Evolutionary conservation across 148 eudicot genomes (phyloP).

Genomic region (Rhododendron henanense): DNA sequence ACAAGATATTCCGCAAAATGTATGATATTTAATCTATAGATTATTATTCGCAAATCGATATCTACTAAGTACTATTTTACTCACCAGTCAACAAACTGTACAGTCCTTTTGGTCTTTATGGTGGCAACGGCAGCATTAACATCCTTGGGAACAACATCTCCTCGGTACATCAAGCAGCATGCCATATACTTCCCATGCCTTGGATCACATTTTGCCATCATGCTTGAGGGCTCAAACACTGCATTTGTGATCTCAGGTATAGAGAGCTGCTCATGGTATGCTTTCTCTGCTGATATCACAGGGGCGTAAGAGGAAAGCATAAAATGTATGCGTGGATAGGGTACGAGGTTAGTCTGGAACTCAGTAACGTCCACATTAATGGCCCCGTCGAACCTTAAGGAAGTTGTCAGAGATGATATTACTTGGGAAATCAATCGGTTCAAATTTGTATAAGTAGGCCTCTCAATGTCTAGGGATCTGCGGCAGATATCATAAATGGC

Average conservation of each 20-base stretch:
- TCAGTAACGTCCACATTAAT: conserved; percentile 58
- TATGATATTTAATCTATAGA: background rate
- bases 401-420: conserved; percentile 58
- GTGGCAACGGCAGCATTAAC: conserved; percentile 61
- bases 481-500: conserved; percentile 62
- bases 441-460: conserved; percentile 55
- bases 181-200: conserved; percentile 69
- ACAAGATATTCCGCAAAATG: background rate
- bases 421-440: conserved; percentile 55
- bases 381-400: conserved; percentile 62
- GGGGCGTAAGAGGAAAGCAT: conserved; percentile 71
- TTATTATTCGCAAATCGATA: background rate
- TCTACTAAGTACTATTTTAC: background rate
- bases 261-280: conserved; percentile 55
- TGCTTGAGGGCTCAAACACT: conserved; percentile 57
- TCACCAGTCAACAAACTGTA: conserved; percentile 70
- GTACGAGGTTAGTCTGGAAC: conserved; percentile 66
- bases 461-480: conserved; percentile 54
- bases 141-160: conserved; percentile 64
- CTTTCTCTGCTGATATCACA: conserved; percentile 56
- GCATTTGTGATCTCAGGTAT: conserved; percentile 57
- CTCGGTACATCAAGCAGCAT: conserved; percentile 67
- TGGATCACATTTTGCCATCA: conserved; percentile 72
- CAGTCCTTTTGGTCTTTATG: conserved; percentile 59
- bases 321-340: conserved; percentile 63